Evolutionary conservation across 129 eudicot genomes (phyloP).

Genomic region (Saposhnikovia divaricata): DNA sequence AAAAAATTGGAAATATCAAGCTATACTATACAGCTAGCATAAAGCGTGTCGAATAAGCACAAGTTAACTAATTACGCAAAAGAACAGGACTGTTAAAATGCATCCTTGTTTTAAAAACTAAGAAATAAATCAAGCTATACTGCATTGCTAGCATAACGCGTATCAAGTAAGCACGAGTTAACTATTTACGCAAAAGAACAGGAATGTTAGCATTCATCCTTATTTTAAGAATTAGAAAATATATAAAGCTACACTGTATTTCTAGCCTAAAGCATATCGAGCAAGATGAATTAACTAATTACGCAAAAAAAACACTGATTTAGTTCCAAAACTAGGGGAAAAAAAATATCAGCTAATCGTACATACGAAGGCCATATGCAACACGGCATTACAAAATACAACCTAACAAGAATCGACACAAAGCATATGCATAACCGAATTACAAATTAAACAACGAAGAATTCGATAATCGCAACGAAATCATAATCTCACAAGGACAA

Average conservation of each 20-base stretch:
- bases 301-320: background rate
- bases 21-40: background rate
- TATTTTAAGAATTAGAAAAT: too few species aligned
- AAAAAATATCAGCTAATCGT: background rate
- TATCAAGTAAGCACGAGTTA: too few species aligned
- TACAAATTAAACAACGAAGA: background rate
- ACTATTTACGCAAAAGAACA: too few species aligned
- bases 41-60: background rate
- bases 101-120: too few species aligned
- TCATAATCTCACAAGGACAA: background rate
- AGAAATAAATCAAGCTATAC: too few species aligned
- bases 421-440: background rate
- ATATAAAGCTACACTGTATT: background rate
- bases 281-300: background rate
- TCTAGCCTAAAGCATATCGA: too few species aligned
- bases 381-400: background rate
- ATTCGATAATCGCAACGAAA: background rate
- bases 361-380: background rate
- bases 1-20: background rate
- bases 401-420: background rate
- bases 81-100: too few species aligned
- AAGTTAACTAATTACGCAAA: background rate
- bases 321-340: background rate
- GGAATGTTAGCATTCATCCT: too few species aligned
- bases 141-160: too few species aligned